Conservation (phyloP, 345 rosid genomes). For the Syzygium grande region DNA sequence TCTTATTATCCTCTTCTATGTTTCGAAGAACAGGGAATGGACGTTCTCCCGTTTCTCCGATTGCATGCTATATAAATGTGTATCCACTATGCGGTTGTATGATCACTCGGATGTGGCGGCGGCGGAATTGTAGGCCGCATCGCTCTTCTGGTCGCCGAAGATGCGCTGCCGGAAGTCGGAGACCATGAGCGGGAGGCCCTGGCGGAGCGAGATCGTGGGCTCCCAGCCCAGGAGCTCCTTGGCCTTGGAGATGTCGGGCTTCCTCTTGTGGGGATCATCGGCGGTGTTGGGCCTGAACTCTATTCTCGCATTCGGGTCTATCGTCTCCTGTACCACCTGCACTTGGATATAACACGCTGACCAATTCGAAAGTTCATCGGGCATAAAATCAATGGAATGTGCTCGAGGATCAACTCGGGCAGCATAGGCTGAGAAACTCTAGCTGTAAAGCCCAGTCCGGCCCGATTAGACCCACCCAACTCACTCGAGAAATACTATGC, state of each 20-base stretch:
- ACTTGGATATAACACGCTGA: neutral
- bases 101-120: neutral
- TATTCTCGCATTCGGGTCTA: conserved; percentile 72
- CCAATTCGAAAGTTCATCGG: neutral
- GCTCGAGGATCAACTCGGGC: neutral
- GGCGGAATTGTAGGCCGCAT: neutral
- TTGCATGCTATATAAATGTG: neutral
- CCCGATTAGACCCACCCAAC: neutral
- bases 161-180: conserved; percentile 67
- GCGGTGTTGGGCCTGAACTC: conserved; percentile 87
- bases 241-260: conserved; percentile 83
- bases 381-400: neutral
- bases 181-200: conserved; percentile 81
- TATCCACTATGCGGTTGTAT: neutral
- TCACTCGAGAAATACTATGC: neutral
- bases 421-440: neutral
- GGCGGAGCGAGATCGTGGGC: conserved; percentile 61
- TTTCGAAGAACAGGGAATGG: neutral
- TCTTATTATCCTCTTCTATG: neutral
- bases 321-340: conserved; percentile 79
- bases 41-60: neutral
- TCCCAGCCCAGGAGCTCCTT: conserved; percentile 69
- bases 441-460: neutral
- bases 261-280: conserved; percentile 84
- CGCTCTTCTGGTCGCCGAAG: conserved; percentile 37